Percentiles rank a stretch among this genome's conserved stretches.
These are phyloP conservation scores for Polyrhizophydium stewartii DNA, from an alignment of 371 early-diverging fungal species.

Conservation along the genomic window DNA sequence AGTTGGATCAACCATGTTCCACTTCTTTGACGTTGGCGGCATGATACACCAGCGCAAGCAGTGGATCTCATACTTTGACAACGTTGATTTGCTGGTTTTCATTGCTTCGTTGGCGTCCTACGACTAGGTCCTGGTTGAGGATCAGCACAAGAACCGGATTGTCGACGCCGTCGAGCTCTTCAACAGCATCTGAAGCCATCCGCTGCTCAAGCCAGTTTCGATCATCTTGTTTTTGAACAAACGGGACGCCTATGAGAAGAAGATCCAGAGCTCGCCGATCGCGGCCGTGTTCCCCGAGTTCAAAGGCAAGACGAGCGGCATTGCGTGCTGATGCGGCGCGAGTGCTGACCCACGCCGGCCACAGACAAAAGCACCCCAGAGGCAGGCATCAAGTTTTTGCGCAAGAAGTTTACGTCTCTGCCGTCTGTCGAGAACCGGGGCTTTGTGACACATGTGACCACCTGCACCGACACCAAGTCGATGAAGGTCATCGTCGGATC, in stretches of 20 bases:
- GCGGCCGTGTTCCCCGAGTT: slow-evolving; percentile 34
- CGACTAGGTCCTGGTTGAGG: slow-evolving; percentile 6
- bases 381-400: background rate
- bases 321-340: no score
- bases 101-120: slow-evolving; percentile 7
- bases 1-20: background rate
- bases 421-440: background rate
- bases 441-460: background rate
- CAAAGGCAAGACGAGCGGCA: slow-evolving; percentile 20
- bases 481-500: background rate
- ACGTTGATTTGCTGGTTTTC: slow-evolving; percentile 11
- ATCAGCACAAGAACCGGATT: slow-evolving; percentile 3
- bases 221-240: slow-evolving; percentile 67
- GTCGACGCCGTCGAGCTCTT: slow-evolving; percentile 58
- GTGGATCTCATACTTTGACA: slow-evolving; percentile 21
- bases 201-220: slow-evolving; percentile 58
- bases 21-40: slow-evolving; percentile 6
- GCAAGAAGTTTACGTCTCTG: background rate
- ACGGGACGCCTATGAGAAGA: slow-evolving; percentile 60
- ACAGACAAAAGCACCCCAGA: no score
- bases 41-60: background rate
- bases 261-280: slow-evolving; percentile 28
- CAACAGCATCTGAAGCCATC: slow-evolving; percentile 66
- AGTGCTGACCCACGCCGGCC: no score
- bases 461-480: background rate